phyloP scores from a whole-genome alignment of 1,139 yeast genomes.

The Hanseniaspora gamundiae region DNA sequence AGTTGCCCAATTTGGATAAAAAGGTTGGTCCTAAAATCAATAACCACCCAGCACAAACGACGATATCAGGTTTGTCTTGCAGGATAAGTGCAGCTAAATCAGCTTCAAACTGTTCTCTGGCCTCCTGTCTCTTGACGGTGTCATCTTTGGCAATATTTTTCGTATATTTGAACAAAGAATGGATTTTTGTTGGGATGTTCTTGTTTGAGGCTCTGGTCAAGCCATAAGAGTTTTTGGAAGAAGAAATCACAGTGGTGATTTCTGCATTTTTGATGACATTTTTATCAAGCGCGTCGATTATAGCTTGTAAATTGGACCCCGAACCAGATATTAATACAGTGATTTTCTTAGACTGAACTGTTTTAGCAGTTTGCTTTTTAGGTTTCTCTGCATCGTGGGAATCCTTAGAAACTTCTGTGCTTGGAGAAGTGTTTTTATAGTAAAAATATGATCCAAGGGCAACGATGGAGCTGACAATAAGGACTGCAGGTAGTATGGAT shows the following conservation, averaged over 20 bases:
- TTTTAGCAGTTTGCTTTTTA: background rate
- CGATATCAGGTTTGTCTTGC: constrained; percentile 55
- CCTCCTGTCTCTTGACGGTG: constrained; percentile 40
- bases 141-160: constrained; percentile 52
- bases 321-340: constrained; percentile 86
- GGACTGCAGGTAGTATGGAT: background rate
- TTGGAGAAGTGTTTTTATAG: background rate
- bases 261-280: constrained; percentile 34
- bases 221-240: constrained; percentile 75
- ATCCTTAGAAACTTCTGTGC: background rate
- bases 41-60: constrained; percentile 99
- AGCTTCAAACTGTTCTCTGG: constrained; percentile 59
- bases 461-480: background rate
- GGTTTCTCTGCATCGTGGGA: constrained; percentile 2
- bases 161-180: constrained; percentile 63
- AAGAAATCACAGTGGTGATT: constrained; percentile 58
- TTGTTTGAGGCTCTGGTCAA: constrained; percentile 62
- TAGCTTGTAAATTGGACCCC: constrained; percentile 88
- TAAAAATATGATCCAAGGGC: constrained; percentile 1
- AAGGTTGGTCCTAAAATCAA: constrained; percentile 72
- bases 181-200: constrained; percentile 55
- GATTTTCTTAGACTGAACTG: constrained; percentile 26
- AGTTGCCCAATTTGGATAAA: constrained; percentile 48
- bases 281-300: constrained; percentile 50
- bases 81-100: constrained; percentile 66